Base-by-base conservation (phyloP, 2,329 filamentous ascomycete species). In the Pseudogymnoascus sp. region DNA sequence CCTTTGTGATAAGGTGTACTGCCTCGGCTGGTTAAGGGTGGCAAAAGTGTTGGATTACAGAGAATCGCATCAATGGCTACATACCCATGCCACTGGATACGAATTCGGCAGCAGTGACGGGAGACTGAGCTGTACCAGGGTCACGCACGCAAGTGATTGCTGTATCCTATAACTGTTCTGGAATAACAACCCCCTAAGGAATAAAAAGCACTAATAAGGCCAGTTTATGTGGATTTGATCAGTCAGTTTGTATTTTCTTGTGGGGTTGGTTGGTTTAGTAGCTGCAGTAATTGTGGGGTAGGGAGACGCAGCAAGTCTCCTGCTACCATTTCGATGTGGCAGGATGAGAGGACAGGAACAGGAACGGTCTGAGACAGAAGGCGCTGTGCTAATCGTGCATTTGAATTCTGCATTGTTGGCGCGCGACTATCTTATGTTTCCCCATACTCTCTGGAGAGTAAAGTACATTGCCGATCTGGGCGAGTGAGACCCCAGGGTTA, bases 41-140 rank as follows among this genome's bases (percentile, higher is more conserved):
- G 60, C 38, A 29, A 61, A 61, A 14, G 29, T 19, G 50, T 56
- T 56, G 50, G 50, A 33, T 33, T n/a, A 29, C 1, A 56, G 6
- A 21, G 26, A 56, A 56, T 33, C 26, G 50, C 50, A 56, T 56
- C 13, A 19, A 56, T n/a, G 26, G 29, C 26, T 19, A 56, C 47
- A 56, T 56, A 56, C 50, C 50, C 50, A 33, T 56, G 50, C 50
- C 50, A n/a, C 16, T 56, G 50, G 37, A 61, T 61, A 47, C 37
- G 21, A 47, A 61, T 38, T 61, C 33, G 33, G 59, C 38, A 44
- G 8, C 8, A 24, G 11, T 26, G 24, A 6, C 14, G 59, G 59
- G 31, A 61, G 16, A 61, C 59, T 61, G 60, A 8, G 19, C n/a
- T 24, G 50, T 16, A n/a, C 50, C 13, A 33, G 50, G 50, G 5